A percentile compares a stretch with the other conserved stretches of the same genome.
These are phyloP conservation scores for Monsonia emarginata DNA, from an alignment of 441 rosid species.

Conservation along the genomic window DNA sequence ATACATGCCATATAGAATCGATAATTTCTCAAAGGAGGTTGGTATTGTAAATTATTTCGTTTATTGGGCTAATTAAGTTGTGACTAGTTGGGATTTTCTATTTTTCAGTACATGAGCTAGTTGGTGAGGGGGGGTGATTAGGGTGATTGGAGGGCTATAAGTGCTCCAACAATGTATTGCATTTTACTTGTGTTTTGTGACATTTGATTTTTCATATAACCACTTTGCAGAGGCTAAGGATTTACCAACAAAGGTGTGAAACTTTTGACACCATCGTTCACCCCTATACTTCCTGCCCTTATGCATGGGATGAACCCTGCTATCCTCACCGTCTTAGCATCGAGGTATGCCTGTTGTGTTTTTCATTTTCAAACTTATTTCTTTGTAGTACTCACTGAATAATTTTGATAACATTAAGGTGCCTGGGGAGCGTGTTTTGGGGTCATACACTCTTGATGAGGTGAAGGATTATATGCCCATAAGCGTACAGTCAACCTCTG, in stretches of 20 bases:
- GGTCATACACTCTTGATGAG: constrained; percentile 77
- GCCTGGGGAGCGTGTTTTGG: constrained; percentile 79
- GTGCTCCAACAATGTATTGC: no score
- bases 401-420: constrained; percentile 40
- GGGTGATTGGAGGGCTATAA: no score
- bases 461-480: constrained; percentile 53
- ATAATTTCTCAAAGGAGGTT: constrained; percentile 98
- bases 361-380: not conserved
- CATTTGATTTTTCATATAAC: constrained; percentile 15
- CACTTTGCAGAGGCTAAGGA: constrained; percentile 54
- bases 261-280: constrained; percentile 70
- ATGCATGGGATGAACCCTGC: constrained; percentile 99
- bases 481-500: constrained; percentile 58
- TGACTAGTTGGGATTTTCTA: not conserved
- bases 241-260: constrained; percentile 87
- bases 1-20: constrained; percentile 93
- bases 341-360: constrained; percentile 44
- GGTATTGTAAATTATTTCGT: constrained; percentile 25
- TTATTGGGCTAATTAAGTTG: not conserved
- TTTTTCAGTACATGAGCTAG: no score
- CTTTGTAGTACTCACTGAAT: constrained; percentile 14
- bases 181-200: not conserved
- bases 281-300: constrained; percentile 70
- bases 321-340: constrained; percentile 78
- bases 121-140: no score